Evolutionary conservation across 1,139 yeast genomes (phyloP).

Genomic region (Fermentozyma sake): DNA sequence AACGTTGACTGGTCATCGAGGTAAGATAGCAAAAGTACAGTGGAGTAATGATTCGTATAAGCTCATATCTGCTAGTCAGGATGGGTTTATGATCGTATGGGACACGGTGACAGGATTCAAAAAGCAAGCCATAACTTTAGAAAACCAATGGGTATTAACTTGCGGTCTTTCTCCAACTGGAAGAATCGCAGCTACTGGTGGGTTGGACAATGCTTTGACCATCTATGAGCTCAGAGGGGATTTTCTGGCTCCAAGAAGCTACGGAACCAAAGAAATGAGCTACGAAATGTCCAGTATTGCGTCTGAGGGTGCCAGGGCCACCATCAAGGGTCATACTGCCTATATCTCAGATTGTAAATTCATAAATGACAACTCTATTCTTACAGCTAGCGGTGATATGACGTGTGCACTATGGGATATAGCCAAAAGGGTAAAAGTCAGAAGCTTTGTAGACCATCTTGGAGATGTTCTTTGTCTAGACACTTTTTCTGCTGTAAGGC

Average conservation of each 20-base stretch:
- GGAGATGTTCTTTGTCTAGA: constrained; percentile 66
- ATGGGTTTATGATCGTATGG: constrained; percentile 84
- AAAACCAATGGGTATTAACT: constrained; percentile 74
- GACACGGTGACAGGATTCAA: constrained; percentile 73
- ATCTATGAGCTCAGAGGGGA: constrained; percentile 46
- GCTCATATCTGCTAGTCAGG: constrained; percentile 76
- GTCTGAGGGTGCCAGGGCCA: constrained; percentile 17
- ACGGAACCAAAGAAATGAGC: constrained; percentile 8
- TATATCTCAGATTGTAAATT: constrained; percentile 77
- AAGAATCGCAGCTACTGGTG: constrained; percentile 70
- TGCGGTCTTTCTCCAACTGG: constrained; percentile 72
- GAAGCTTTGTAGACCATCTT: constrained; percentile 67
- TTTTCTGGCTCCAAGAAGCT: constrained; percentile 1
- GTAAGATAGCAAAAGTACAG: constrained; percentile 63
- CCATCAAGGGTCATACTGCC: constrained; percentile 77
- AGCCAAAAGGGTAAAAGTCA: constrained; percentile 47
- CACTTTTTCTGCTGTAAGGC: constrained; percentile 11
- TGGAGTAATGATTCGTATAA: constrained; percentile 63
- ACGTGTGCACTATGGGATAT: constrained; percentile 81
- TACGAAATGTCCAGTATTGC: constrained; percentile 10
- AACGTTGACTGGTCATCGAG: constrained; percentile 67
- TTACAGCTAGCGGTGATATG: constrained; percentile 84
- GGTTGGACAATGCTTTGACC: constrained; percentile 75
- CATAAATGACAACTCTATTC: constrained; percentile 47
- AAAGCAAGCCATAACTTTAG: constrained; percentile 62